phyloP scores from a whole-genome alignment of 306 rosid genomes.

The Vigna mungo region DNA sequence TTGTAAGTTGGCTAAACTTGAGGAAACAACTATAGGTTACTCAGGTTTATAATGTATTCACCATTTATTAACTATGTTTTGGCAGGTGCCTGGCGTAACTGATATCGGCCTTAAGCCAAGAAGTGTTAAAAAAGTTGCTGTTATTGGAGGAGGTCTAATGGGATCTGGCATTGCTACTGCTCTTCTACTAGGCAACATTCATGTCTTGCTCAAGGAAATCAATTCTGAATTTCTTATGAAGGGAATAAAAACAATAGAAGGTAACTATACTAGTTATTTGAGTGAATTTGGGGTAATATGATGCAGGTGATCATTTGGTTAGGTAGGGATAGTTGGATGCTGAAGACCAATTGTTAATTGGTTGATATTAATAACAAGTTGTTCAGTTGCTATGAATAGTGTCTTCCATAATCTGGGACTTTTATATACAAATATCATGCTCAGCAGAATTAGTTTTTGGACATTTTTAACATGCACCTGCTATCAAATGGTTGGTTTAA shows the following conservation, averaged over 20 bases:
- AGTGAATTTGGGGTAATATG: conserved; percentile 6
- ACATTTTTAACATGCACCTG: not conserved
- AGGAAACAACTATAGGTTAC: conserved; percentile 23
- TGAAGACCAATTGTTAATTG: conserved; percentile 4
- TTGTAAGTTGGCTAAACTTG: conserved; percentile 25
- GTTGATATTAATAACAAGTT: not conserved
- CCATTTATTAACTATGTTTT: conserved; percentile 25
- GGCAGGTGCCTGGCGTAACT: conserved; percentile 90
- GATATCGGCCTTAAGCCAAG: conserved; percentile 93
- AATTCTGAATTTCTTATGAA: conserved; percentile 79
- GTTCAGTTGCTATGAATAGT: not conserved
- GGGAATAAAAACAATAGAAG: conserved; percentile 79
- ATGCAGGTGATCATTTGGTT: not conserved
- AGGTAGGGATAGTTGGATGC: conserved; percentile 9
- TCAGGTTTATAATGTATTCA: conserved; percentile 22
- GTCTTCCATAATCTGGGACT: conserved; percentile 21
- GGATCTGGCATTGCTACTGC: conserved; percentile 99
- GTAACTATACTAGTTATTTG: conserved; percentile 49
- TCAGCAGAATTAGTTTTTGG: conserved; percentile 1
- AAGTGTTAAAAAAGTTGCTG: conserved; percentile 82
- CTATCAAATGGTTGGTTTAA: conserved; percentile 17
- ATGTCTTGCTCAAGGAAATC: conserved; percentile 87
- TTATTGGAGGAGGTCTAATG: conserved; percentile 98
- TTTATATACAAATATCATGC: conserved; percentile 14
- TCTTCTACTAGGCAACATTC: conserved; percentile 72